Conservation (phyloP, 1,284 basidiomycete species). For the Sporisorium sorghi region DNA sequence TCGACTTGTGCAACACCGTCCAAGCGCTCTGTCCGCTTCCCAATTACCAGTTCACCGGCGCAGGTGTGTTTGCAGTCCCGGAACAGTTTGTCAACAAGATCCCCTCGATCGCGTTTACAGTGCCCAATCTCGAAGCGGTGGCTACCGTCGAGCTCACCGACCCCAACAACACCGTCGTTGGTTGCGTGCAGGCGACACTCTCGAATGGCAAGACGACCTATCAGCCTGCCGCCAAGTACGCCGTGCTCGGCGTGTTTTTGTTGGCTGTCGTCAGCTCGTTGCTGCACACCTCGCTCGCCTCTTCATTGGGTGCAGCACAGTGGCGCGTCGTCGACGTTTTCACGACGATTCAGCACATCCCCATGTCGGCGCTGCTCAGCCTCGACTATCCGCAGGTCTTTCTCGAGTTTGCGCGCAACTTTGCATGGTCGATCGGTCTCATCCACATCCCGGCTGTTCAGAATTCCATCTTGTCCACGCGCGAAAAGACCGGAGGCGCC, state of each 20-base stretch:
- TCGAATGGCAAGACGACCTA: constrained; percentile 88
- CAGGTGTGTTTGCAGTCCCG: constrained; percentile 81
- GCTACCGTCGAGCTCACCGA: constrained; percentile 83
- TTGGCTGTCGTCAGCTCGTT: constrained; percentile 78
- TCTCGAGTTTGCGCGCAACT: constrained; percentile 83
- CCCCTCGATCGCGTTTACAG: constrained; percentile 83
- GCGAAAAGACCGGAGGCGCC: constrained; percentile 82
- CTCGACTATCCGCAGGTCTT: constrained; percentile 89
- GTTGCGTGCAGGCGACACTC: constrained; percentile 90
- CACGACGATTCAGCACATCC: constrained; percentile 84
- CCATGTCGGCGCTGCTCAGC: constrained; percentile 79
- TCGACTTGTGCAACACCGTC: constrained; percentile 64
- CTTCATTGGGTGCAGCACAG: constrained; percentile 70
- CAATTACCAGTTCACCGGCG: constrained; percentile 70
- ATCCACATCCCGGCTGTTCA: constrained; percentile 79
- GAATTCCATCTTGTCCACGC: constrained; percentile 82
- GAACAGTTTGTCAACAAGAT: constrained; percentile 73
- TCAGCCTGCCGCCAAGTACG: constrained; percentile 81
- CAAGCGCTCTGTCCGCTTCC: constrained; percentile 66
- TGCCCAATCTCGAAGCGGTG: constrained; percentile 92
- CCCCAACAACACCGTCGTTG: constrained; percentile 78
- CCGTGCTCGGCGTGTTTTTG: constrained; percentile 78
- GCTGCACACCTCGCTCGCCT: constrained; percentile 74
- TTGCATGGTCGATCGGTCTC: constrained; percentile 88
- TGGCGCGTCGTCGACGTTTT: constrained; percentile 82